These are phyloP conservation scores for Solanum habrochaites DNA, from an alignment of 257 asterid genomes.

Conservation along the genomic window DNA sequence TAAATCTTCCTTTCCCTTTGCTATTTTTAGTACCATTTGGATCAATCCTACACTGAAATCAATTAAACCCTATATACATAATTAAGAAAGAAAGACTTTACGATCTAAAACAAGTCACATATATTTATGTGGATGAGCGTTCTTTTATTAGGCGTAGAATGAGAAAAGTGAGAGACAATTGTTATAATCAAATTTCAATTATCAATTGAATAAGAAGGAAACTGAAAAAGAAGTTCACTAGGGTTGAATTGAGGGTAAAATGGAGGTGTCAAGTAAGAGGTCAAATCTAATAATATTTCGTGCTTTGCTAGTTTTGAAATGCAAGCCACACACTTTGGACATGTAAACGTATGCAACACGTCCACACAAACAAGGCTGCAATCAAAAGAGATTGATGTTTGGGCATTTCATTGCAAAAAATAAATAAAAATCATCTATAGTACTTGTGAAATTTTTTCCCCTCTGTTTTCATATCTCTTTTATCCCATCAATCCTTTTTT, in stretches of 20 bases:
- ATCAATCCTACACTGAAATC: neutral
- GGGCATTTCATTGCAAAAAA: neutral
- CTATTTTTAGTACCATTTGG: neutral
- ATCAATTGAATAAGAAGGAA: neutral
- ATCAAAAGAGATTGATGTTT: neutral
- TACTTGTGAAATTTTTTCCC: neutral
- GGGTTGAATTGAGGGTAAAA: neutral
- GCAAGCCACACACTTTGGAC: neutral
- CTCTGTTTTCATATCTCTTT: neutral
- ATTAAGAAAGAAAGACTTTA: neutral
- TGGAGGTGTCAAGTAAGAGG: neutral
- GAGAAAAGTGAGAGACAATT: neutral
- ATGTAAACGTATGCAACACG: neutral
- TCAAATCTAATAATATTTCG: slow-evolving; percentile 1
- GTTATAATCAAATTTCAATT: neutral
- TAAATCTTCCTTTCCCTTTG: neutral
- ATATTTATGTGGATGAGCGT: no score
- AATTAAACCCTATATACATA: neutral
- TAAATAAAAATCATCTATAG: neutral
- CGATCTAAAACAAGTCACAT: no score
- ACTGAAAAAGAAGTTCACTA: neutral
- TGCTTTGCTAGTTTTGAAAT: neutral
- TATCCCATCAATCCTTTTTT: neutral
- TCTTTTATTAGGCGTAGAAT: neutral
- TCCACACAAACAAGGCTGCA: neutral